These are phyloP conservation scores for Rhodamnia rubescens DNA, from an alignment of 345 rosid species.

Conservation along the genomic window DNA sequence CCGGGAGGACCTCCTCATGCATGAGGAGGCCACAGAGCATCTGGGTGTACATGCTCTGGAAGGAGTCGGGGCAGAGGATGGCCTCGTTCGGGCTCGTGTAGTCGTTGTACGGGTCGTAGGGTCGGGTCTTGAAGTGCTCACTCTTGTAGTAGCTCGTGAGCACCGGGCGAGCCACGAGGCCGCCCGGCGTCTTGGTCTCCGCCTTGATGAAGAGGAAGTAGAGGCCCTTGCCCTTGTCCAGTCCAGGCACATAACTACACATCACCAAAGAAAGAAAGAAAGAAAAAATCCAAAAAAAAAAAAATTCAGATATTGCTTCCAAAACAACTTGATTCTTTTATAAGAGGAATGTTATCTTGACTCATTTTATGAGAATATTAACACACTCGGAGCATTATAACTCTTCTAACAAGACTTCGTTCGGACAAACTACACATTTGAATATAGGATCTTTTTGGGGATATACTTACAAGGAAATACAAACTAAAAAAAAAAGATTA, in stretches of 20 bases:
- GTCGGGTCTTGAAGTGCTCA: constrained; percentile 22
- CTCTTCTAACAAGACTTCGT: neutral
- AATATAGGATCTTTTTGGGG: neutral
- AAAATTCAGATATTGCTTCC: neutral
- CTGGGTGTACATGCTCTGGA: constrained; percentile 32
- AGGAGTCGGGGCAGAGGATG: constrained; percentile 22
- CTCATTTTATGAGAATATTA: neutral
- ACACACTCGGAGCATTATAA: neutral
- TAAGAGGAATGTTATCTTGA: neutral
- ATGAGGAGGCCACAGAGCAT: constrained; percentile 1
- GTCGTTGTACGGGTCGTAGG: constrained; percentile 23
- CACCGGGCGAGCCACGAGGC: constrained; percentile 24
- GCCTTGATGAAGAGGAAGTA: constrained; percentile 27
- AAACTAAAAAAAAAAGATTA: neutral
- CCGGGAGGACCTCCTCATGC: constrained; percentile 22
- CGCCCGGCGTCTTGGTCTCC: constrained; percentile 23
- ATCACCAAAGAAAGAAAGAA: neutral
- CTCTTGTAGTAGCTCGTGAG: constrained; percentile 34
- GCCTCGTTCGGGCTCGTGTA: constrained; percentile 30
- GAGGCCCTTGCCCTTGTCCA: constrained; percentile 31
- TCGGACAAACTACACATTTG: neutral
- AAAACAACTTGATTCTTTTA: neutral
- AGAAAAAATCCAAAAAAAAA: neutral
- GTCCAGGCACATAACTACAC: constrained; percentile 12
- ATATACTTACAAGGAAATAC: neutral